These are phyloP conservation scores for Pseudozyma thailandica DNA, from an alignment of 1,284 basidiomycete species.

Conservation along the genomic window DNA sequence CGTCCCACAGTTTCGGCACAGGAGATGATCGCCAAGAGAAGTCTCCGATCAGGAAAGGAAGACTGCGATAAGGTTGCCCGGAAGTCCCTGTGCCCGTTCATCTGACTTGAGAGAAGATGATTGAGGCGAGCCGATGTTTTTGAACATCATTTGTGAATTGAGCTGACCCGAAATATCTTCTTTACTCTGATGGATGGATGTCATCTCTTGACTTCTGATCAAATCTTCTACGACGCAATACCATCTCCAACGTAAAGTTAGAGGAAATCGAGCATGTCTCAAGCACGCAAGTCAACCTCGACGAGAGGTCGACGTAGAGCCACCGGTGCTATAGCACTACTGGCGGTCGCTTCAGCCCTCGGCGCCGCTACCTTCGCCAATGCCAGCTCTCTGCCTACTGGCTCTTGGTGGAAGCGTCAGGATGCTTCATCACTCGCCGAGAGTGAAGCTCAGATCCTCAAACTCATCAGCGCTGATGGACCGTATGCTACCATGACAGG, in stretches of 20 bases:
- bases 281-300: background rate
- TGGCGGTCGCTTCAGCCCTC: conserved; percentile 16
- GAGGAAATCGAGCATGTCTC: background rate
- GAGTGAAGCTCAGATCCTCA: conserved; percentile 20
- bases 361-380: conserved; percentile 2
- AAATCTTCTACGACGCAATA: no score
- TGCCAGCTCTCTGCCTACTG: conserved; percentile 6
- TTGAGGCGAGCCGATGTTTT: no score
- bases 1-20: background rate
- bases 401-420: conserved; percentile 31
- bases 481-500: conserved; percentile 32
- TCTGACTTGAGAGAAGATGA: no score
- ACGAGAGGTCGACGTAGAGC: background rate
- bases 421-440: background rate
- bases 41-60: background rate
- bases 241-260: no score
- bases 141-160: no score
- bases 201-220: no score
- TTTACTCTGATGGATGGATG: background rate
- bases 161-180: no score
- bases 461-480: conserved; percentile 36
- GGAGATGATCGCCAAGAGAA: background rate
- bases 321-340: conserved; percentile 9
- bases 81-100: no score
- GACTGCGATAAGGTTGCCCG: no score